A percentile compares a stretch with the other conserved stretches of the same genome.
These are phyloP conservation scores for Aspergillus ustus DNA, from an alignment of 2,329 filamentous ascomycete genomes.

Conservation along the genomic window DNA sequence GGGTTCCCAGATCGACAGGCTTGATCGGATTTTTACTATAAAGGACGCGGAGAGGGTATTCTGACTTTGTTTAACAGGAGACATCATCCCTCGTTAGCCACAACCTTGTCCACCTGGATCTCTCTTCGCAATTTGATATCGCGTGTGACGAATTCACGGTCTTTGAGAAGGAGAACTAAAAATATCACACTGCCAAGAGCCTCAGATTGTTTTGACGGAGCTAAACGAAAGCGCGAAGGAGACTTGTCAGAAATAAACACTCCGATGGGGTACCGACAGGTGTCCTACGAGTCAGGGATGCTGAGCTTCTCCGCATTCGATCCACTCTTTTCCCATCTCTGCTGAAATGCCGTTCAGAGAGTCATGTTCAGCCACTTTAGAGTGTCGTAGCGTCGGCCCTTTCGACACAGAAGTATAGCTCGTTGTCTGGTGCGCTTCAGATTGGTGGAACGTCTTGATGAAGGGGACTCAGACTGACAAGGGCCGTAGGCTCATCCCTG, in stretches of 20 bases:
- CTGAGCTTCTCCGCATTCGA: neutral
- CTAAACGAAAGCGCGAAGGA: neutral
- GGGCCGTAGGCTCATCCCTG: neutral
- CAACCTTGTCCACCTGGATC: too few relatives aligned
- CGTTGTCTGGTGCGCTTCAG: neutral
- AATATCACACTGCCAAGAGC: neutral
- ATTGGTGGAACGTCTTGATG: constrained; percentile 17
- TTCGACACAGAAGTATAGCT: constrained; percentile 3
- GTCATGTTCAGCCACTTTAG: neutral
- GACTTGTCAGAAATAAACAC: constrained; percentile 1
- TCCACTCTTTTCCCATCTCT: constrained; percentile 1
- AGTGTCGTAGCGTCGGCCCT: neutral
- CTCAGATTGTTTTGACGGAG: neutral
- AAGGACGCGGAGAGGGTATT: neutral
- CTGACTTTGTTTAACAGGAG: neutral
- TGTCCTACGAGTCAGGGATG: neutral
- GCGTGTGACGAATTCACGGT: too few relatives aligned
- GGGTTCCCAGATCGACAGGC: neutral
- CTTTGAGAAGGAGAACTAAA: neutral
- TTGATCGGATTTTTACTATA: neutral
- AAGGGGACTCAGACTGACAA: neutral
- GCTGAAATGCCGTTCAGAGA: neutral
- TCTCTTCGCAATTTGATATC: too few relatives aligned
- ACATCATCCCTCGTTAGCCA: neutral
- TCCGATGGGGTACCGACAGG: neutral